Conservation (phyloP, 305 asterid genomes). For the Fraxinus ornus region DNA sequence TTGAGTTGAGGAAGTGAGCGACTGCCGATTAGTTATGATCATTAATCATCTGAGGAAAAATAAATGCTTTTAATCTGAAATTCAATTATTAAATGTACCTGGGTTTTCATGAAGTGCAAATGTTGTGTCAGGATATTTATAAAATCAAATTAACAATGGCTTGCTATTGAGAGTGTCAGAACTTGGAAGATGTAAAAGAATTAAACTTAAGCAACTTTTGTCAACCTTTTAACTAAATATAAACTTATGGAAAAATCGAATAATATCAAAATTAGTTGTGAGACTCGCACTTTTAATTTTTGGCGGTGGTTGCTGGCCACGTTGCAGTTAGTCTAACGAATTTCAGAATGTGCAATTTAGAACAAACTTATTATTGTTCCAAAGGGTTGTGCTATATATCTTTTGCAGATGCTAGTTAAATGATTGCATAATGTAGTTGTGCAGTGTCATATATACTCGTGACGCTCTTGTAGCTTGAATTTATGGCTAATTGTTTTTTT, state of each 20-base stretch:
- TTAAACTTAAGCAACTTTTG: not conserved
- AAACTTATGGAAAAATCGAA: not conserved
- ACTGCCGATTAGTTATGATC: slow-evolving; percentile 16
- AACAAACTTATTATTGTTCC: not conserved
- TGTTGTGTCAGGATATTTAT: slow-evolving; percentile 1
- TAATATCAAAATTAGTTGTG: not conserved
- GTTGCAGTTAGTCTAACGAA: not conserved
- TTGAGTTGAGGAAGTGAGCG: slow-evolving; percentile 5
- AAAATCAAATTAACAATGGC: slow-evolving; percentile 16
- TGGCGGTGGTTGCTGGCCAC: not conserved
- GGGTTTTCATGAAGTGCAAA: not conserved
- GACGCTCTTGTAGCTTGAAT: not conserved
- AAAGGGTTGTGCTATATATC: not conserved
- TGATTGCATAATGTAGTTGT: slow-evolving; percentile 19
- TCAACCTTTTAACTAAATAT: not conserved
- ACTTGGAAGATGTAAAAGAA: slow-evolving; percentile 14
- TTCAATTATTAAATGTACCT: not conserved
- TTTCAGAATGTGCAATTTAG: not conserved
- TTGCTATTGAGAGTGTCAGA: slow-evolving; percentile 14
- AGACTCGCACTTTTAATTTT: not conserved
- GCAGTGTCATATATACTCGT: not conserved
- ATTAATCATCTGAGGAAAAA: slow-evolving; percentile 12
- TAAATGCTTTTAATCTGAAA: not conserved
- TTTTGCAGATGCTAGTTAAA: not conserved
- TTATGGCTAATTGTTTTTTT: not conserved